Percentiles rank a stretch among this genome's conserved stretches.
Conservation (phyloP, 2,329 filamentous ascomycete genomes). For the Cordyceps farinosa region DNA sequence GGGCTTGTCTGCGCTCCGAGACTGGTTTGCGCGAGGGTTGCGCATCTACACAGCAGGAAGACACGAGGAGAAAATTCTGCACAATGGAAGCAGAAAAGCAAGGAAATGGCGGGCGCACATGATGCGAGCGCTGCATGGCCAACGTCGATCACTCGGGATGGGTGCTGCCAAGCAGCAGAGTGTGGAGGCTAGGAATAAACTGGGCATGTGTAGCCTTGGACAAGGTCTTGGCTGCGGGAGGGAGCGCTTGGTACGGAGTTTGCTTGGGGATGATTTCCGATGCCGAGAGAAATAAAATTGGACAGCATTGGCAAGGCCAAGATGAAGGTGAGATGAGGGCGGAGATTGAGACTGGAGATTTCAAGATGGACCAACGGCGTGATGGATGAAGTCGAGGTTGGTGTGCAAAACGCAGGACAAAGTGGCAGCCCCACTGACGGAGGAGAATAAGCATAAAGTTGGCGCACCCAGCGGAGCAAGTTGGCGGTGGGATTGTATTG, state of each 20-base stretch:
- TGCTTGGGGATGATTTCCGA: neutral
- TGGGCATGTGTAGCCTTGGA: neutral
- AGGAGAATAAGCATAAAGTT: slow-evolving; percentile 9
- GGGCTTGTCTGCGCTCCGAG: neutral
- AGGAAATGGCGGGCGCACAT: neutral
- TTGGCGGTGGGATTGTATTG: neutral
- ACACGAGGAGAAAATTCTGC: neutral
- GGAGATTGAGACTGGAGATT: neutral
- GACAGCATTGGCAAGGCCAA: neutral
- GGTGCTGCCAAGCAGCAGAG: neutral
- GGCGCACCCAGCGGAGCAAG: neutral
- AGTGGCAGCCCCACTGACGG: neutral
- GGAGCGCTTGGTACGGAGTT: neutral
- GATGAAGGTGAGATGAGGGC: neutral
- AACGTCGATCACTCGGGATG: neutral
- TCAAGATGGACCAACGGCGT: neutral
- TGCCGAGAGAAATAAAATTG: neutral
- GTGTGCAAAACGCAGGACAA: neutral
- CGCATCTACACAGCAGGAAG: no score
- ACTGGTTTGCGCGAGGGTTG: neutral
- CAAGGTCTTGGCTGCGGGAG: neutral
- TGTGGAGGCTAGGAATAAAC: neutral
- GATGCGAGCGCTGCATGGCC: neutral
- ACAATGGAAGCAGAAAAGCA: neutral
- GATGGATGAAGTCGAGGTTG: neutral